Evolutionary conservation across 108 stramenopile species (phyloP).

Genomic region (Nannochloropsis granulata): DNA sequence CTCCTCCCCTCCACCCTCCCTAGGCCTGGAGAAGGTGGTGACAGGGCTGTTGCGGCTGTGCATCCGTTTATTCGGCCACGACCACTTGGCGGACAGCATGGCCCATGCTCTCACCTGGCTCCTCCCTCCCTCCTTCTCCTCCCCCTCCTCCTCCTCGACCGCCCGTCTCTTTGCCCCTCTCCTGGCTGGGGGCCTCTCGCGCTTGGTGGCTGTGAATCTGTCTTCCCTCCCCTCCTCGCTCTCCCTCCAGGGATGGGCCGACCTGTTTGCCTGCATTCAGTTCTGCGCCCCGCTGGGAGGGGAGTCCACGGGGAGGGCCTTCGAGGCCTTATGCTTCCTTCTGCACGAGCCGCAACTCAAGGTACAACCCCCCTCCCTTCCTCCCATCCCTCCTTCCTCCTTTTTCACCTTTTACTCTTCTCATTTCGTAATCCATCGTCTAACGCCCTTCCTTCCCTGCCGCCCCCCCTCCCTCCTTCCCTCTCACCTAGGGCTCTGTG

Average conservation of each 20-base stretch:
- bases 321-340: background rate
- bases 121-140: background rate
- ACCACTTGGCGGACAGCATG: background rate
- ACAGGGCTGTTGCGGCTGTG: constrained; percentile 10
- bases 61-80: background rate
- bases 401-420: background rate
- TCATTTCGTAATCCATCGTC: background rate
- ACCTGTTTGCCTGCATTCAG: background rate
- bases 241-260: background rate
- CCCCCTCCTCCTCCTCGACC: background rate
- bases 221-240: too few species aligned
- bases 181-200: background rate
- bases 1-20: too few species aligned
- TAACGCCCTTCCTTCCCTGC: background rate
- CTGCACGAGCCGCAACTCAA: background rate
- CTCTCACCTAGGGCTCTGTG: background rate
- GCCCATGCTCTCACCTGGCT: background rate
- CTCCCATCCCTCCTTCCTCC: background rate
- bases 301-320: background rate
- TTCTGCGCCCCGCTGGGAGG: background rate
- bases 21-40: background rate
- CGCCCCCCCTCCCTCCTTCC: background rate
- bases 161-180: background rate
- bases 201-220: too few species aligned
- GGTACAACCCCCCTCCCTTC: background rate